Evolutionary conservation across 2,329 filamentous ascomycete species (phyloP), one percentile per base, ranked within the genome.

Genomic region (Trichophyton verrucosum): DNA sequence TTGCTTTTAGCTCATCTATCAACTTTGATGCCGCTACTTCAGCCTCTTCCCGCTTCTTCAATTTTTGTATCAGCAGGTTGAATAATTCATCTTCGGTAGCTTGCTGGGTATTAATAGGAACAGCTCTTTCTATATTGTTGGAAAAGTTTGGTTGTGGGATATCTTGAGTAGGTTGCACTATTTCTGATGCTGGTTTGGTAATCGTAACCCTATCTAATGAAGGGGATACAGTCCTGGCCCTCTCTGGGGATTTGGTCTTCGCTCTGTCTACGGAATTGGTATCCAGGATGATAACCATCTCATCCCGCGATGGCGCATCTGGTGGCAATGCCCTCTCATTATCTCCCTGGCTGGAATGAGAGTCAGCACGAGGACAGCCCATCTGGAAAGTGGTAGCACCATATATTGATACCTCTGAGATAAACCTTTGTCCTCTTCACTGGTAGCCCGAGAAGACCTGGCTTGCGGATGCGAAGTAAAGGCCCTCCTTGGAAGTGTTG

Each of bases 11-110:
- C 36, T 69, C 67, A 33, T 67, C 64, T 55, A 64, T 68, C 9
- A 70, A 15, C 7, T 60, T 62, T 1, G 64, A 60, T 11, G 65
- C 64, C 1, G 62, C 64, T 13, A 64, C 61, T 59, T 73, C 72
- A 38, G 66, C 67, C 51, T 74, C 69, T 60, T 74, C 73, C 4
- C 73, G 68, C 56, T 68, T 65, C 47, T 65, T 73, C 22, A 75
- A 64, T 53, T 63, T 71, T 20, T 59, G 61, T 20, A 74, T 72
- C 1, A 75, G 62, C 36, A 74, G 66, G 27, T 72, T 68, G 33
- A 74, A 74, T 5, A 75, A 62, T 36, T 68, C 68, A 33, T 74
- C 70, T 59, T 75, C 73, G 8, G 69, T 69, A 1, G 72, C 60
- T 9, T 65, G 63, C n/a, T 40, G 46, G 9, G 49, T 38, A 38